Evolutionary conservation across 768 basidiomycete species (phyloP).

Genomic region (Termitomyces sp.): DNA sequence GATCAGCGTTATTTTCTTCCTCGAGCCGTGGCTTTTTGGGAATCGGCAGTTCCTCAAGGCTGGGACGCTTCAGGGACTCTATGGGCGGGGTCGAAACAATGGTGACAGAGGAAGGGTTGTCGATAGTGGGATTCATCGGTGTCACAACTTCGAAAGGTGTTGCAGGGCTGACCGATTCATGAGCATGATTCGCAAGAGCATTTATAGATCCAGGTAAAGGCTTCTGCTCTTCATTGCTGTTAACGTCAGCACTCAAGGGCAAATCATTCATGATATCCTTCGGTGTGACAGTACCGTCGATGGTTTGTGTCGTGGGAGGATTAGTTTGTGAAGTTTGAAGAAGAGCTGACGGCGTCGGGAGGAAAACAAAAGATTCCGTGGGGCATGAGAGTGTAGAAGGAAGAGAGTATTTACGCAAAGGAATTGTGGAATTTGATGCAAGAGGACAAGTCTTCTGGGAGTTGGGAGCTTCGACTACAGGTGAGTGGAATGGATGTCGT

Average conservation of each 20-base stretch:
- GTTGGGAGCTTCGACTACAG: not conserved
- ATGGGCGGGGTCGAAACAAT: constrained; percentile 1
- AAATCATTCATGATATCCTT: not conserved
- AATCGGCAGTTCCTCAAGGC: constrained; percentile 2
- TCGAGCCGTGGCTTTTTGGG: constrained; percentile 16
- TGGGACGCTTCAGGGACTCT: constrained; percentile 14
- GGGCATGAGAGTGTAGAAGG: not conserved
- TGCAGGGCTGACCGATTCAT: not conserved
- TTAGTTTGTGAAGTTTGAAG: not conserved
- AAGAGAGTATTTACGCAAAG: not conserved
- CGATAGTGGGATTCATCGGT: not conserved
- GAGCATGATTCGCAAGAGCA: not conserved
- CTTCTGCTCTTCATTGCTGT: not conserved
- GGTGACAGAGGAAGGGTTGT: not conserved
- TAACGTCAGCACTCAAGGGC: not conserved
- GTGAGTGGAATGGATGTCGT: not conserved
- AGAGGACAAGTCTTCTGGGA: not conserved
- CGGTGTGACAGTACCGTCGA: not conserved
- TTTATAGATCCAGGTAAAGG: not conserved
- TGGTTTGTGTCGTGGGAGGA: not conserved
- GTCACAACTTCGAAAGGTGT: constrained; percentile 8
- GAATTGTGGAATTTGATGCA: not conserved
- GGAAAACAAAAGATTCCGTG: not conserved
- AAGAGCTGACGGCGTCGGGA: not conserved
- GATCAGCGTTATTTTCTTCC: not conserved